Percentiles rank a stretch among this genome's conserved stretches.
phyloP scores from a whole-genome alignment of 2,329 filamentous ascomycete species.

The Cytospora paraplurivora region DNA sequence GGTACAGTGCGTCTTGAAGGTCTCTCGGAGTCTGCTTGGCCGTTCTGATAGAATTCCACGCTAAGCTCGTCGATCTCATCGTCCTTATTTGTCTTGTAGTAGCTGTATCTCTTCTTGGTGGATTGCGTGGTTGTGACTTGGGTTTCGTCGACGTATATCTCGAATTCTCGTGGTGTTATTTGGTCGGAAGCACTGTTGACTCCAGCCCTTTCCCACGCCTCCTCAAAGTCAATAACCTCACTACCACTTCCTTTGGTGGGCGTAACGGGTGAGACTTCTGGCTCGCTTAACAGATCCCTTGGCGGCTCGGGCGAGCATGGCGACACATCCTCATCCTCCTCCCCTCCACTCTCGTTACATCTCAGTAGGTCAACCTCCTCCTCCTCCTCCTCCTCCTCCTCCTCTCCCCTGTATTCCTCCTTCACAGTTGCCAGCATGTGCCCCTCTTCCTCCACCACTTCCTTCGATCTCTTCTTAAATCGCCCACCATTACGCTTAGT shows the following conservation, averaged over 20 bases:
- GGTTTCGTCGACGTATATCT: constrained; percentile 7
- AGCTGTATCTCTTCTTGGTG: neutral
- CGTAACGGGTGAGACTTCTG: neutral
- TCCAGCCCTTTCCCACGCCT: neutral
- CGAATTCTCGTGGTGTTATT: neutral
- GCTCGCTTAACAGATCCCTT: constrained; percentile 1
- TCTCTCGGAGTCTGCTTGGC: neutral
- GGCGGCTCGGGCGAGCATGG: neutral
- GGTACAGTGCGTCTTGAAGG: neutral
- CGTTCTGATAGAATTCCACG: neutral
- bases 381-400: constrained; percentile 4
- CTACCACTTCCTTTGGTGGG: neutral
- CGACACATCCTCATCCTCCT: neutral
- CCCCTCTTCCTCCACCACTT: too few relatives aligned
- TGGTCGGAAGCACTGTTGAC: neutral
- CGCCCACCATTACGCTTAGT: neutral
- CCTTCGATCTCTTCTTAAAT: neutral
- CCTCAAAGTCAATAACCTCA: neutral
- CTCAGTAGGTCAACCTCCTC: neutral
- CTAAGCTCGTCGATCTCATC: neutral
- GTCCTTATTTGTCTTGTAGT: neutral
- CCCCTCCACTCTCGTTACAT: neutral
- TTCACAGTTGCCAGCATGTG: neutral
- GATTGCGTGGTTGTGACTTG: neutral
- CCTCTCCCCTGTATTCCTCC: neutral